A percentile compares a stretch with the other conserved stretches of the same genome.
Conservation (phyloP, 352 stramenopile species). For the Pythium chondricola region DNA sequence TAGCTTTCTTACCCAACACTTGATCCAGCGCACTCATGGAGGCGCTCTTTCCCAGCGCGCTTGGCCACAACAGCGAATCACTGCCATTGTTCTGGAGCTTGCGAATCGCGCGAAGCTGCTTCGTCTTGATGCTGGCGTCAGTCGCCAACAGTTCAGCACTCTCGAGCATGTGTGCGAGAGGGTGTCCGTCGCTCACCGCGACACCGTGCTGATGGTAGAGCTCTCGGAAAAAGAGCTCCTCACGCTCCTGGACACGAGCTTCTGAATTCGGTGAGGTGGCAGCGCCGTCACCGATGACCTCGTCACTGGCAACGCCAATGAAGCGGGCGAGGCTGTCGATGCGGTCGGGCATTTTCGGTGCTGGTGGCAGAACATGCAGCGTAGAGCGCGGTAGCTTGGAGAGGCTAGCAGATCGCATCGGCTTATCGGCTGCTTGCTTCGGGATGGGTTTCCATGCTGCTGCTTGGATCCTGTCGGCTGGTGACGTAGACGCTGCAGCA, state of each 20-base stretch:
- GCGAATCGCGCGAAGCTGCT: constrained; percentile 39
- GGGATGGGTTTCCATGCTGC: constrained; percentile 56
- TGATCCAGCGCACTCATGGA: constrained; percentile 38
- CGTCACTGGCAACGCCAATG: constrained; percentile 1
- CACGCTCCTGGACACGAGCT: constrained; percentile 19
- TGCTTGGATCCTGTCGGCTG: constrained; percentile 32
- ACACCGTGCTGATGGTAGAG: constrained; percentile 47
- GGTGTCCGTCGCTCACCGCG: constrained; percentile 35
- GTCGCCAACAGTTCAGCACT: constrained; percentile 36
- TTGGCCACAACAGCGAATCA: constrained; percentile 4
- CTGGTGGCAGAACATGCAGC: constrained; percentile 24
- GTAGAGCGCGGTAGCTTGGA: constrained; percentile 5
- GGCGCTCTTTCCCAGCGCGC: constrained; percentile 8
- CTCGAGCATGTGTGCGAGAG: constrained; percentile 70
- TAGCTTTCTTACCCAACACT: constrained; percentile 21
- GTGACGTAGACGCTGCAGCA: background rate
- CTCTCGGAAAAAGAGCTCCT: constrained; percentile 70
- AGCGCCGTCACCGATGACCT: background rate
- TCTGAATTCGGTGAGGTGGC: background rate
- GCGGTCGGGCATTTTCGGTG: constrained; percentile 46
- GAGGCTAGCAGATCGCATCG: constrained; percentile 3
- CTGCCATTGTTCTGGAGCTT: constrained; percentile 10
- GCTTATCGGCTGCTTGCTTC: background rate
- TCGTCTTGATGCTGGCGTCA: constrained; percentile 24
- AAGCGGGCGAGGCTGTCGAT: constrained; percentile 51